These are phyloP conservation scores for Lactifluus rugatus DNA, from an alignment of 768 basidiomycete genomes.

Conservation along the genomic window DNA sequence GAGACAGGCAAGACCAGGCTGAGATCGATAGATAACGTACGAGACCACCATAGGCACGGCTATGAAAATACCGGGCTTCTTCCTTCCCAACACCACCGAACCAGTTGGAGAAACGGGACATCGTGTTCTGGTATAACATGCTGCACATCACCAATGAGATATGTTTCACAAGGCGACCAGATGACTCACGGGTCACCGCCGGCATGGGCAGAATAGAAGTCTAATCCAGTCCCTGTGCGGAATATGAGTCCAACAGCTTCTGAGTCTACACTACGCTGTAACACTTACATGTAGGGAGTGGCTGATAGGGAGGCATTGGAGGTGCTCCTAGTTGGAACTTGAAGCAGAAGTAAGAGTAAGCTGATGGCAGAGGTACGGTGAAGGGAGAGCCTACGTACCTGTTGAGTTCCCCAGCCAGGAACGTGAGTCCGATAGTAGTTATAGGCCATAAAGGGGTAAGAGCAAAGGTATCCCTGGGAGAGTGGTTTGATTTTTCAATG, in stretches of 20 bases:
- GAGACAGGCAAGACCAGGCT: background rate
- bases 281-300: slow-evolving; percentile 30
- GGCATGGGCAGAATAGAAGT: slow-evolving; percentile 58
- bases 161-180: too few species aligned
- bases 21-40: slow-evolving; percentile 28
- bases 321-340: slow-evolving; percentile 19
- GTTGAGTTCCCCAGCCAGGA: slow-evolving; percentile 42
- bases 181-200: slow-evolving; percentile 46
- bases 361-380: background rate
- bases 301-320: slow-evolving; percentile 29
- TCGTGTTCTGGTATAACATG: slow-evolving; percentile 29
- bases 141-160: slow-evolving; percentile 20
- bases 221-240: slow-evolving; percentile 46
- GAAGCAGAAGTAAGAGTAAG: background rate
- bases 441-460: slow-evolving; percentile 32
- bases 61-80: slow-evolving; percentile 59
- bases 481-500: background rate
- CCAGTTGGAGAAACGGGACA: slow-evolving; percentile 25
- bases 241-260: background rate
- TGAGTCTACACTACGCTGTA: background rate
- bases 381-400: slow-evolving; percentile 23
- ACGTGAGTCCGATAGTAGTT: slow-evolving; percentile 33
- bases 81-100: slow-evolving; percentile 39
- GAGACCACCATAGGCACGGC: slow-evolving; percentile 51
- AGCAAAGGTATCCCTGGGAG: background rate